phyloP scores from a whole-genome alignment of 306 rosid genomes.

The Macrotyloma uniflorum region DNA sequence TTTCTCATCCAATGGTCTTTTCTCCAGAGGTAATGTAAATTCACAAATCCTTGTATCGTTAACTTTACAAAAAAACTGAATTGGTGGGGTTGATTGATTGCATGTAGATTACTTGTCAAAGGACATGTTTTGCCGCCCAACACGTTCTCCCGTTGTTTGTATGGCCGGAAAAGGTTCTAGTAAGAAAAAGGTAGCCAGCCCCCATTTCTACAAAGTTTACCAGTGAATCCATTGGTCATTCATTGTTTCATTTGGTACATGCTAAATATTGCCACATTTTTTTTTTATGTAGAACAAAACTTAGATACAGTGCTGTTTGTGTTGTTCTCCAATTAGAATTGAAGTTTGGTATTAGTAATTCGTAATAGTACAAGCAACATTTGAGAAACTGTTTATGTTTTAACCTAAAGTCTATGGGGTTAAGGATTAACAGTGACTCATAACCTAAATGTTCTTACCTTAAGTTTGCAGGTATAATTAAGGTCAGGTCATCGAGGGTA shows the following conservation, averaged over 20 bases:
- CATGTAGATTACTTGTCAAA: conserved; percentile 10
- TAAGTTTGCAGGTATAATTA: no score
- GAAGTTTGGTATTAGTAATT: no score
- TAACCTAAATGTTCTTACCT: no score
- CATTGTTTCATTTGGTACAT: neutral
- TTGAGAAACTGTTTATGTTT: no score
- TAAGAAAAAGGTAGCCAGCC: neutral
- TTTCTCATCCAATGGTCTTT: conserved; percentile 1
- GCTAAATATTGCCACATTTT: neutral
- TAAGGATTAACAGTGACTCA: no score
- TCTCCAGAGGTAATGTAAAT: conserved; percentile 8
- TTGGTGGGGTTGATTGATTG: neutral
- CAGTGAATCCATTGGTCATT: neutral
- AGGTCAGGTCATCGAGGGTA: no score
- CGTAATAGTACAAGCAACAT: no score
- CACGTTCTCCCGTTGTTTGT: neutral
- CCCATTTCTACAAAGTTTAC: neutral
- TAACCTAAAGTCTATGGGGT: no score
- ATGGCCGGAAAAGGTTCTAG: conserved; percentile 8
- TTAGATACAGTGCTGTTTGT: neutral
- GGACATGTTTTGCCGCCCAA: neutral
- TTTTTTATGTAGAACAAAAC: neutral
- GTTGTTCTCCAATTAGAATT: no score
- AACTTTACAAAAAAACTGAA: neutral
- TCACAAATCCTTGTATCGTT: neutral